Base-by-base conservation (phyloP, 1,284 basidiomycete species). In the Mrakiaceae sp. region DNA sequence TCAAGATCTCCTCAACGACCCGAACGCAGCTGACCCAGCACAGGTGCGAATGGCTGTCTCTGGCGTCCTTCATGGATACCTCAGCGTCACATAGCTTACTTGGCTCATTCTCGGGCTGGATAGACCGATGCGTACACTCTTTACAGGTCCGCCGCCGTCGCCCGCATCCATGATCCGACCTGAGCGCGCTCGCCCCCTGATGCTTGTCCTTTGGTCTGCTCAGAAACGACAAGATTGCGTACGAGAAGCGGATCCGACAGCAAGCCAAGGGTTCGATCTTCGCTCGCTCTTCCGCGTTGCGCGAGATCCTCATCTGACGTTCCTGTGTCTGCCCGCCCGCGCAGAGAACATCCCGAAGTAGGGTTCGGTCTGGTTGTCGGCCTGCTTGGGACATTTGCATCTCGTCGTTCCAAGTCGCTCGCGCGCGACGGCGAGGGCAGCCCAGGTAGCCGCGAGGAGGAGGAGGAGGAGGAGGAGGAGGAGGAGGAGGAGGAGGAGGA, bases 11-110 rank as follows among this genome's bases (percentile, higher is more conserved):
- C 79, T 98, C 62, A 87, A 94, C 72, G 90, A 97, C 71, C 93
- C 94, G 6, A 98, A 98, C 72, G 88, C 93, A 54, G 86, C 86
- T 67, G 94, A 98, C 77, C 94, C 94, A 1, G 94, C 94, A 0
- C 94, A 98, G 76, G 91, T 92, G 27, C 27, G 27, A 16, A 39
- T 42, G 47, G 60, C 51, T n/a, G 16, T 53, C n/a, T 12, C 39
- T 61, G 27, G 27, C 27, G 27, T 27, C 27, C 27, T 27, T 27
- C 27, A 27, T 27, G 27, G 27, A 27, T 27, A 2, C 27, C 27
- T 27, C 27, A 27, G 27, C 27, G 27, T 27, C 27, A 27, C 27
- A 27, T 27, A 27, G 27, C 27, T 27, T 27, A 27, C 27, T 27
- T 27, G 27, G 27, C 27, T 27, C 27, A 27, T 27, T 27, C 27